Evolutionary conservation across 306 rosid species (phyloP).

Genomic region (Abrus pulchellus): DNA sequence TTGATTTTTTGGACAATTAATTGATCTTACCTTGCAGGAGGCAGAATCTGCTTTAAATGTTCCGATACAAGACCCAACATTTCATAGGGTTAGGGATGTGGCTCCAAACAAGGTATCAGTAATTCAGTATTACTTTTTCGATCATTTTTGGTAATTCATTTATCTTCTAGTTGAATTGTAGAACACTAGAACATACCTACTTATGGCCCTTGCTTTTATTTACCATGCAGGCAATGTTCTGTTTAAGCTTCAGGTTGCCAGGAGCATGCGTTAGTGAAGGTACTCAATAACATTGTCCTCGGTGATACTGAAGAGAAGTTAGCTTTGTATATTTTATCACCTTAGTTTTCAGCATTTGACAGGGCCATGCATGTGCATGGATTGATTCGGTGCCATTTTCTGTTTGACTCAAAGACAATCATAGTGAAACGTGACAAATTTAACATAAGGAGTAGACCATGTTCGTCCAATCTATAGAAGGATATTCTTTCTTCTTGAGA

Average conservation of each 20-base stretch:
- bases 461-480: neutral
- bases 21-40: constrained; percentile 59
- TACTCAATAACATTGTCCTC: constrained; percentile 23
- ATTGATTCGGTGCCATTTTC: neutral
- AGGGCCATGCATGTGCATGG: neutral
- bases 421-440: neutral
- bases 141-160: neutral
- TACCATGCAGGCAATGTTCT: constrained; percentile 83
- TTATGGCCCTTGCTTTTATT: constrained; percentile 22
- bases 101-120: constrained; percentile 91
- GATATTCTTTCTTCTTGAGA: constrained; percentile 8
- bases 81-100: constrained; percentile 91
- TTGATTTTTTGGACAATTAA: constrained; percentile 25
- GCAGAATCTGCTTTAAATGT: constrained; percentile 89
- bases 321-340: constrained; percentile 11
- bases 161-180: constrained; percentile 17
- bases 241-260: constrained; percentile 73
- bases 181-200: constrained; percentile 24
- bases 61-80: constrained; percentile 64
- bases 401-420: constrained; percentile 10
- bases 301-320: constrained; percentile 38
- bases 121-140: constrained; percentile 17
- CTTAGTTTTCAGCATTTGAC: constrained; percentile 31
- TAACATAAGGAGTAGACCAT: constrained; percentile 18
- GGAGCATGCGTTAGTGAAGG: constrained; percentile 62